These are phyloP conservation scores for Lactifluus hygrophoroides DNA, from an alignment of 768 basidiomycete species.

Conservation along the genomic window DNA sequence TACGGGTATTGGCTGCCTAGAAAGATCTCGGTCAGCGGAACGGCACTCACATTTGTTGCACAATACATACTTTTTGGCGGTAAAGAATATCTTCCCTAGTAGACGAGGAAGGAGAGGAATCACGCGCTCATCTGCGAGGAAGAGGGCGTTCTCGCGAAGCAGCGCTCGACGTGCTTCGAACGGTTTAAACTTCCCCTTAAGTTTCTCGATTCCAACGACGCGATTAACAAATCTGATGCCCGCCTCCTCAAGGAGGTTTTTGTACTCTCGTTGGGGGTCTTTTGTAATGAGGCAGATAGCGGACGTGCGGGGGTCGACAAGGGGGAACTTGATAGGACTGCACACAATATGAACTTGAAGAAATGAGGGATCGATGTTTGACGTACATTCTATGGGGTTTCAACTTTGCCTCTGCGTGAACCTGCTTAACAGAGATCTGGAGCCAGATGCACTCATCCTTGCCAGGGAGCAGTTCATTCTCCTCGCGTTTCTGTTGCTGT, in stretches of 20 bases:
- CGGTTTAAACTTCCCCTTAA: constrained; percentile 88
- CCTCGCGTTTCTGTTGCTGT: constrained; percentile 52
- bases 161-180: constrained; percentile 77
- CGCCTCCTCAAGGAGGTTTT: constrained; percentile 73
- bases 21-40: constrained; percentile 1
- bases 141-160: constrained; percentile 83
- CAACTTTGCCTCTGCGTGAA: constrained; percentile 61
- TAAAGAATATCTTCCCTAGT: constrained; percentile 85
- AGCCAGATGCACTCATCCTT: constrained; percentile 89
- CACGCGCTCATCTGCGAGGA: constrained; percentile 88
- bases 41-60: not conserved
- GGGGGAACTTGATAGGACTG: constrained; percentile 70
- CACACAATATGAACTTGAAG: not conserved
- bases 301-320: constrained; percentile 75
- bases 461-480: constrained; percentile 64
- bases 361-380: not conserved
- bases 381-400: constrained; percentile 83
- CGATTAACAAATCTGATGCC: constrained; percentile 85
- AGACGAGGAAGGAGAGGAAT: constrained; percentile 80
- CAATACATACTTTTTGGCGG: constrained; percentile 81
- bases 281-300: constrained; percentile 89
- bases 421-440: constrained; percentile 77
- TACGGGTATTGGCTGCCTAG: constrained; percentile 94
- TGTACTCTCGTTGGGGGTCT: constrained; percentile 93
- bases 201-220: constrained; percentile 84